Conservation (phyloP, 2,329 filamentous ascomycete species). For the Cladosporium sp. region DNA sequence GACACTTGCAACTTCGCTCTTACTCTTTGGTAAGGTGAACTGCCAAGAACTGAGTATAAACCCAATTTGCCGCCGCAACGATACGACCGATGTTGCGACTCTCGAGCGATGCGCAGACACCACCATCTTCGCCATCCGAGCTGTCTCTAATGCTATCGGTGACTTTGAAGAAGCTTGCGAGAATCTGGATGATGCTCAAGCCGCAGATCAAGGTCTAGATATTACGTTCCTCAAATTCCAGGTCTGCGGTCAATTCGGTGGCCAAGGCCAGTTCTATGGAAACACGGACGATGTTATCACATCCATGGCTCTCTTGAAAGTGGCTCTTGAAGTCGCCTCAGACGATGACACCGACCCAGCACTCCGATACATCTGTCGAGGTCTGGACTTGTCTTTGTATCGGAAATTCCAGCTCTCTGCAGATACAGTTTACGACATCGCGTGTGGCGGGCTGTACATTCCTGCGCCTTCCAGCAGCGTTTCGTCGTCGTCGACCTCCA, state of each 20-base stretch:
- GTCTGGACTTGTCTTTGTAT: not conserved
- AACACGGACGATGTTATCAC: constrained; percentile 7
- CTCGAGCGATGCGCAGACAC: constrained; percentile 25
- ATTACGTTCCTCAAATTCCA: not conserved
- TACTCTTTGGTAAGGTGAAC: not conserved
- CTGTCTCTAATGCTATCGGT: constrained; percentile 66
- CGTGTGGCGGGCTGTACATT: constrained; percentile 10
- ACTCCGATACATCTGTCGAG: not conserved
- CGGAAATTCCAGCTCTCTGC: not conserved
- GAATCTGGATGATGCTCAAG: not conserved
- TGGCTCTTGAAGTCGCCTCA: not conserved
- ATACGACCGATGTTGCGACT: constrained; percentile 1
- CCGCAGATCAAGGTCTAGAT: not conserved
- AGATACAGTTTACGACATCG: not conserved
- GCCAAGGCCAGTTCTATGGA: not conserved
- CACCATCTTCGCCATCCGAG: constrained; percentile 69
- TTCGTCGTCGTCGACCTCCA: not conserved
- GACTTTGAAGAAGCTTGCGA: constrained; percentile 38
- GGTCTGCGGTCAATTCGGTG: not conserved
- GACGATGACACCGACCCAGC: not conserved
- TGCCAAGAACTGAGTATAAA: not conserved
- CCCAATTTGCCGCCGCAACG: constrained; percentile 1
- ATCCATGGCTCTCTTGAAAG: not conserved
- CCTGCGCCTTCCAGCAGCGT: not conserved
- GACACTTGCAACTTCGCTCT: not conserved